Evolutionary conservation across 2,329 filamentous ascomycete species (phyloP), one percentile per base, ranked within the genome.

Genomic region (Calonectria hawksworthii): DNA sequence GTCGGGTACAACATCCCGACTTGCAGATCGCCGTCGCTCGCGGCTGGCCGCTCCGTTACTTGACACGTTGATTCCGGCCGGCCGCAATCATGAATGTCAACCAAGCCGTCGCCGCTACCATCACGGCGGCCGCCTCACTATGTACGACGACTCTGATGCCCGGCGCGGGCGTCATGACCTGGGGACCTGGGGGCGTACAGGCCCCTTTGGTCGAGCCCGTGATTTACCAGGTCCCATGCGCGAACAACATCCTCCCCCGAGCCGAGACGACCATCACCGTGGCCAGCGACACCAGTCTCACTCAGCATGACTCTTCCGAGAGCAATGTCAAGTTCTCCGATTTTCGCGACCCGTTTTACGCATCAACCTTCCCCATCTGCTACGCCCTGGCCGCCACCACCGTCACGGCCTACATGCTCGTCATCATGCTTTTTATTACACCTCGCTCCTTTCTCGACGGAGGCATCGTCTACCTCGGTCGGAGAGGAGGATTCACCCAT

Each of bases 301-400:
- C 81, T 50, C 78, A 79, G 50, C 80, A 80, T 64, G 81, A 83
- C 26, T 63, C 79, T 28, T 72, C 80, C 32, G 79, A 83, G n/a
- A 83, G 84, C 63, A 79, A 76, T 28, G 83, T 84, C 32, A 83
- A 86, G 47, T 85, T 93, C 76, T 91, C 93, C 74, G 92, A 96
- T 84, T 91, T 95, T 70, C 90, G 92, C 76, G 95, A 98, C 81
- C 96, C 96, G 11, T 99, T 99, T 85, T 98, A 98, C 85, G 94
- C 96, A 70, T 98, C 96, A 47, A 96, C 95, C 26, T 96, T 97
- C 56, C 96, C 97, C 18, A 96, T 98, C 85, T 94, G 95, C 81
- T 99, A 98, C 83, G 96, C 96, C 59, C 94, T 99, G 69, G 96
- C 96, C 71, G 95, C 96, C 21, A 95, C 95, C 23, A 99, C 96